These are phyloP conservation scores for Coriolopsis trogii DNA, from an alignment of 1,284 basidiomycete species.

Conservation along the genomic window DNA sequence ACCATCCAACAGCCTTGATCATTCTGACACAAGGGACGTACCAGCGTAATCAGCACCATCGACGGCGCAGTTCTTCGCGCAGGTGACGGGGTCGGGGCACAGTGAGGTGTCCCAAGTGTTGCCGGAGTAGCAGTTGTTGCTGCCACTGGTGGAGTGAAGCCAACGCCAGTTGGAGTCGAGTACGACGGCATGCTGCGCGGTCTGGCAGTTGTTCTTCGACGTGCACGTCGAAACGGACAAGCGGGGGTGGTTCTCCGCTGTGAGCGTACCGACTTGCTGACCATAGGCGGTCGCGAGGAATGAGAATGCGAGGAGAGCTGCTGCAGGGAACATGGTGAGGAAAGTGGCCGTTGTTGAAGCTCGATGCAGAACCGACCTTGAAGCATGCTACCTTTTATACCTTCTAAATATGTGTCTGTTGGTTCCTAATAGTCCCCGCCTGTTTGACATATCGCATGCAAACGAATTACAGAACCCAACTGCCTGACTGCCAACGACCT, in stretches of 20 bases:
- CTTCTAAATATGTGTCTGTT: not conserved
- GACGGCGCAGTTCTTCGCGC: conserved; percentile 54
- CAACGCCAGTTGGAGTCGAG: conserved; percentile 45
- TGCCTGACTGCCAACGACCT: conserved; percentile 7
- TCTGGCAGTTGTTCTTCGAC: conserved; percentile 20
- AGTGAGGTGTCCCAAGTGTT: conserved; percentile 39
- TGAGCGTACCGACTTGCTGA: conserved; percentile 39
- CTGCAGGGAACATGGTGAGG: conserved; percentile 31
- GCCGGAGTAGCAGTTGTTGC: conserved; percentile 42
- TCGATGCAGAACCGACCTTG: conserved; percentile 16
- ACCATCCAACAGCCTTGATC: too few relatives aligned
- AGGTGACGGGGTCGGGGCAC: conserved; percentile 40
- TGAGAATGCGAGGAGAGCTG: conserved; percentile 31
- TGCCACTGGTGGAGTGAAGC: conserved; percentile 35
- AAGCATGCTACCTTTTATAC: conserved; percentile 13
- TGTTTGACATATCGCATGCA: not conserved
- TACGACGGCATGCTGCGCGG: conserved; percentile 30
- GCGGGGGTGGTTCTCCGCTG: conserved; percentile 39
- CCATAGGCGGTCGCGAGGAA: conserved; percentile 30
- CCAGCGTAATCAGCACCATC: conserved; percentile 60
- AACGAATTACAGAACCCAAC: conserved; percentile 1
- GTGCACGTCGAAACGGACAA: conserved; percentile 35
- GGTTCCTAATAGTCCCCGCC: not conserved
- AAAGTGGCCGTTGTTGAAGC: conserved; percentile 19
- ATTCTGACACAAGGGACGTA: conserved; percentile 14